phyloP scores from a whole-genome alignment of 805 yeast genomes.

The Metschnikowia borealis region DNA sequence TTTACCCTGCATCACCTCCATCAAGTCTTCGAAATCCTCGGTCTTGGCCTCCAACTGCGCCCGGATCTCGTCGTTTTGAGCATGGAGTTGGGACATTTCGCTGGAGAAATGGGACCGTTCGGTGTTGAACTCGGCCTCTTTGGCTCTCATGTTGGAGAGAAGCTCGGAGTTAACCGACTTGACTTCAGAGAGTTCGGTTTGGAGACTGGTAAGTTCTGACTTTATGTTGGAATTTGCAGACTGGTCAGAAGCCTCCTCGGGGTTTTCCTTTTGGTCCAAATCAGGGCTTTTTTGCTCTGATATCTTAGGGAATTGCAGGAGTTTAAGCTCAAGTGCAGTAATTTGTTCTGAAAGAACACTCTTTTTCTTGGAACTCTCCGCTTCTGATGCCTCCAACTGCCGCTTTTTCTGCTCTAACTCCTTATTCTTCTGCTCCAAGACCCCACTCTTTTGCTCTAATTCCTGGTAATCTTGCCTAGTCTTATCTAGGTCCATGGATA shows the following conservation, averaged over 20 bases:
- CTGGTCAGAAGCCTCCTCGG: not conserved
- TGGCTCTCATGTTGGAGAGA: constrained; percentile 61
- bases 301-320: not conserved
- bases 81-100: constrained; percentile 48
- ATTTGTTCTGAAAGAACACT: not conserved
- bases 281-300: too few species aligned
- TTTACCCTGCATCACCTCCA: constrained; percentile 35
- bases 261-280: too few species aligned
- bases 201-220: not conserved
- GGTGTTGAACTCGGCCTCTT: constrained; percentile 53
- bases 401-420: not conserved
- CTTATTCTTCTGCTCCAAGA: not conserved
- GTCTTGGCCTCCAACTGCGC: constrained; percentile 45
- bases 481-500: too few species aligned
- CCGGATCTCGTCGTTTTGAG: constrained; percentile 44
- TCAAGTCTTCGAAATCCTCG: constrained; percentile 39
- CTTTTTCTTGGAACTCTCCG: not conserved
- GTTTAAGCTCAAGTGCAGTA: not conserved
- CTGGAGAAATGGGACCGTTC: constrained; percentile 51
- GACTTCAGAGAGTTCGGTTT: constrained; percentile 21
- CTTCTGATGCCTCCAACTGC: not conserved
- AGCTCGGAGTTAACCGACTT: constrained; percentile 54
- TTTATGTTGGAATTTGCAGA: not conserved
- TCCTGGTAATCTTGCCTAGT: not conserved
- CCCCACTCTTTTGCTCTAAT: not conserved